Evolutionary conservation across 1,284 basidiomycete genomes (phyloP).

Genomic region (Sutorius eximius): DNA sequence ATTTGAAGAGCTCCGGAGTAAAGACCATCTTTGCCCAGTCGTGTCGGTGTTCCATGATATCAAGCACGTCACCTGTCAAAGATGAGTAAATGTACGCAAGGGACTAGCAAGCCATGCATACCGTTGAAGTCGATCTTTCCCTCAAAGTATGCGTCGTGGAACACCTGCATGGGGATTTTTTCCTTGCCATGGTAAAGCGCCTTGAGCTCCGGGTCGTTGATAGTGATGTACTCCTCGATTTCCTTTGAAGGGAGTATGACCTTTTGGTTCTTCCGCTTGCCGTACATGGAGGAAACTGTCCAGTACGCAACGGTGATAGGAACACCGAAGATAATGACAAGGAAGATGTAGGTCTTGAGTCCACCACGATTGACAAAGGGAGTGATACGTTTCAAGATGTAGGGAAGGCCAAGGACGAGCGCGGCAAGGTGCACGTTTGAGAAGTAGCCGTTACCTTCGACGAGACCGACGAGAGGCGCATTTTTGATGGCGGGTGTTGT

Average conservation of each 20-base stretch:
- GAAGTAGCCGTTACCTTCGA: constrained; percentile 86
- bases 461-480: constrained; percentile 78
- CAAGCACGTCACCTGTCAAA: constrained; percentile 80
- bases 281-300: constrained; percentile 83
- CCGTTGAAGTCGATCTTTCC: constrained; percentile 96
- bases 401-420: constrained; percentile 77
- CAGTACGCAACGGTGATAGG: constrained; percentile 90
- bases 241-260: constrained; percentile 83
- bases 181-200: constrained; percentile 76
- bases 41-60: constrained; percentile 91
- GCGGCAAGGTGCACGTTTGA: constrained; percentile 79
- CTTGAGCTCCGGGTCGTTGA: constrained; percentile 84
- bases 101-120: constrained; percentile 10
- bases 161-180: constrained; percentile 97
- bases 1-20: constrained; percentile 89
- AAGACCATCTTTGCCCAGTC: constrained; percentile 94
- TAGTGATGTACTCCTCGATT: constrained; percentile 88
- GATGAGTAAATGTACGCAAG: constrained; percentile 13
- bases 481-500: constrained; percentile 75
- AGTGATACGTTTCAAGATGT: constrained; percentile 74
- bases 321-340: constrained; percentile 72
- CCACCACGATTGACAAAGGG: constrained; percentile 79
- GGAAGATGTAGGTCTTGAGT: constrained; percentile 81
- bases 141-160: constrained; percentile 98
- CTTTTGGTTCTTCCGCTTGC: constrained; percentile 84